Conservation (phyloP, 108 stramenopile genomes). For the Mayamaea pseudoterrestris region DNA sequence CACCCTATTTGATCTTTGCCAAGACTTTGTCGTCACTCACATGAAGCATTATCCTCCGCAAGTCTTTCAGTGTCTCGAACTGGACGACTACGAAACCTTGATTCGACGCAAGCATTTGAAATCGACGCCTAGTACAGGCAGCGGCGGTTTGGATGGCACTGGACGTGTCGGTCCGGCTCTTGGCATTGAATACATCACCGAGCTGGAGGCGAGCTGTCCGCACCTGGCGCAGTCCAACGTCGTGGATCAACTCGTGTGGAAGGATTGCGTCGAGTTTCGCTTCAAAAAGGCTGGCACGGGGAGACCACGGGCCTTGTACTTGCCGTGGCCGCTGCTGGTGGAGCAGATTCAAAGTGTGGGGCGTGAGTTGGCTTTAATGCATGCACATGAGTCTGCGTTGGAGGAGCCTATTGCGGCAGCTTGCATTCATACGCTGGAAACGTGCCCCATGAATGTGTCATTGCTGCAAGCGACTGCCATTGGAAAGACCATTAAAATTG, state of each 20-base stretch:
- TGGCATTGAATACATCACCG: slow-evolving; percentile 19
- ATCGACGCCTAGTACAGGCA: slow-evolving; percentile 24
- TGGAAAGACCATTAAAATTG: slow-evolving; percentile 27
- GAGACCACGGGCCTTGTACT: slow-evolving; percentile 30
- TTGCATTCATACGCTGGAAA: slow-evolving; percentile 8
- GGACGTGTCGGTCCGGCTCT: slow-evolving; percentile 36
- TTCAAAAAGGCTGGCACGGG: slow-evolving; percentile 28
- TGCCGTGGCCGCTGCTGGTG: slow-evolving; percentile 39
- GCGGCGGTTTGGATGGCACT: slow-evolving; percentile 28
- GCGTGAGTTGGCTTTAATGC: no score
- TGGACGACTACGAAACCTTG: slow-evolving; percentile 32
- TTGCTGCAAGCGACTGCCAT: slow-evolving; percentile 25
- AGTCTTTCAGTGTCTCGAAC: slow-evolving; percentile 22
- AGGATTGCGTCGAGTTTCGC: slow-evolving; percentile 34
- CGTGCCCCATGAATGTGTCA: slow-evolving; percentile 31
- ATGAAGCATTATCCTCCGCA: slow-evolving; percentile 41
- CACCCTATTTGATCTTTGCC: slow-evolving; percentile 19
- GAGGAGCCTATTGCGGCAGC: neutral
- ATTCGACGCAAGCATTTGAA: slow-evolving; percentile 17
- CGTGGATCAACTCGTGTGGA: slow-evolving; percentile 38
- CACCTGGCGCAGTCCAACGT: slow-evolving; percentile 24
- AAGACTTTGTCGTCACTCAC: slow-evolving; percentile 19
- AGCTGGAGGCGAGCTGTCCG: slow-evolving; percentile 27
- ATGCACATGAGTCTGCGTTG: neutral
- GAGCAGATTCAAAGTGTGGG: slow-evolving; percentile 4